These are phyloP conservation scores for Eucalyptus globulus DNA, from an alignment of 345 rosid species.

Conservation along the genomic window DNA sequence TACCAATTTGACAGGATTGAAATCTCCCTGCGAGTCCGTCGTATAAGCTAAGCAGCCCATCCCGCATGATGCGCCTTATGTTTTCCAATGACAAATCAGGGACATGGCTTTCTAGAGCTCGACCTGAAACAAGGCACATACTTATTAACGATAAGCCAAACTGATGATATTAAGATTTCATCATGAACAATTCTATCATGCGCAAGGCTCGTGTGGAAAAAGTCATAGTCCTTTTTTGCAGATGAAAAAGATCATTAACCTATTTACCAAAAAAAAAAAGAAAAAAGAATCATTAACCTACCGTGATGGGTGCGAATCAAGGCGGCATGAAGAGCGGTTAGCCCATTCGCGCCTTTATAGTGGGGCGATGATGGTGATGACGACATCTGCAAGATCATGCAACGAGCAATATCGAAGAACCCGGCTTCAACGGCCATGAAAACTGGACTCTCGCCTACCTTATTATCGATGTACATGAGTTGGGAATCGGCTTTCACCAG, in stretches of 20 bases:
- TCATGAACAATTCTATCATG: neutral
- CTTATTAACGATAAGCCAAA: neutral
- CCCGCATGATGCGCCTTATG: neutral
- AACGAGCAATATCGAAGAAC: neutral
- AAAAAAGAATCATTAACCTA: neutral
- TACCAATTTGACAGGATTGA: neutral
- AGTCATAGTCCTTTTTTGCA: neutral
- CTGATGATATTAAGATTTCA: neutral
- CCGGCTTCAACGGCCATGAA: constrained; percentile 13
- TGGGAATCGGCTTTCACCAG: neutral
- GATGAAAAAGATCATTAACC: neutral
- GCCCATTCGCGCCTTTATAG: neutral
- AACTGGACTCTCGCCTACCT: neutral
- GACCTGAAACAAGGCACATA: neutral
- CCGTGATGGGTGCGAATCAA: neutral
- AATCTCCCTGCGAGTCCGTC: neutral
- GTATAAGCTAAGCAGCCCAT: neutral
- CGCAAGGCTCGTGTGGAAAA: neutral
- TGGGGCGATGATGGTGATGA: neutral
- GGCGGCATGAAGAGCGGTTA: neutral
- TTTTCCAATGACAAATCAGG: neutral
- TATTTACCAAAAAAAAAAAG: neutral
- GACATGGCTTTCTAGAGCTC: neutral
- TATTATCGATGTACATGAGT: neutral
- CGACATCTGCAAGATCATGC: neutral